Conservation (phyloP, 1,139 yeast genomes). For the Yueomyces sp. region DNA sequence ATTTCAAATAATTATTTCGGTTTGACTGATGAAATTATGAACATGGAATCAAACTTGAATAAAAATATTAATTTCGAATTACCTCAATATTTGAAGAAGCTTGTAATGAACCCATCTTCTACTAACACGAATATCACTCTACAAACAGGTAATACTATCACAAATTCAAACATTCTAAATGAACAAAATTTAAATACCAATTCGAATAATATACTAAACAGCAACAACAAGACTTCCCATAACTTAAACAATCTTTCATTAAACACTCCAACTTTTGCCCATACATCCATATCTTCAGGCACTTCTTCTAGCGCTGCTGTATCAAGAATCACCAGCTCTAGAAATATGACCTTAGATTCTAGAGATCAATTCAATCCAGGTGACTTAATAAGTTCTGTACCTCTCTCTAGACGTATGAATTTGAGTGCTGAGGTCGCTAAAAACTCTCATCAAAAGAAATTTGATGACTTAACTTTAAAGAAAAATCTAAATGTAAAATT, state of each 20-base stretch:
- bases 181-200: too few relatives aligned
- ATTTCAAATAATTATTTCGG: conserved; percentile 83
- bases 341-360: conserved; percentile 56
- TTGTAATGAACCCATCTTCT: too few relatives aligned
- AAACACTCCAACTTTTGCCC: too few relatives aligned
- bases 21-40: conserved; percentile 66
- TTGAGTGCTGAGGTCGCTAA: too few relatives aligned
- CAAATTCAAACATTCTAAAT: too few relatives aligned
- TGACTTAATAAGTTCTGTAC: conserved; percentile 71
- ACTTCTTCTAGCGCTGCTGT: too few relatives aligned
- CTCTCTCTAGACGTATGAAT: conserved; percentile 41
- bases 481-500: conserved; percentile 10
- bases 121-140: too few relatives aligned
- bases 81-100: conserved; percentile 46
- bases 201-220: neutral
- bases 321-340: conserved; percentile 25
- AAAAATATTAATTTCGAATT: conserved; percentile 33
- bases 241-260: too few relatives aligned
- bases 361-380: conserved; percentile 63
- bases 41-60: conserved; percentile 63
- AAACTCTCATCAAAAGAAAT: too few relatives aligned
- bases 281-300: too few relatives aligned
- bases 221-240: neutral
- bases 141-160: too few relatives aligned
- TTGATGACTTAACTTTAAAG: too few relatives aligned